Base-by-base conservation (phyloP, 164 flowering plant genomes). In the Dillenia suffruticosa region DNA sequence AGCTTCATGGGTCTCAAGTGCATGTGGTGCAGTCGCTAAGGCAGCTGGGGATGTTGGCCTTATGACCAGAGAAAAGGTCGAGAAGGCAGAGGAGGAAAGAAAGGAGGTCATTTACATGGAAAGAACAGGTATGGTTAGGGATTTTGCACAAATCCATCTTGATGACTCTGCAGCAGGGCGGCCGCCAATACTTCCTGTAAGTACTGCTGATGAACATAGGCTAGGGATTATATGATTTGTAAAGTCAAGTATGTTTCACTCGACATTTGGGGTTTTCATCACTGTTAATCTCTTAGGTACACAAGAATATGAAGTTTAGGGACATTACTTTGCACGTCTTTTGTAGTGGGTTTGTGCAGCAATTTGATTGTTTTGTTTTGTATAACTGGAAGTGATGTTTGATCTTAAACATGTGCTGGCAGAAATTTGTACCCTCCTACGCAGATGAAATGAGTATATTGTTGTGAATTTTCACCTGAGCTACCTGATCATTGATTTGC, bases 11-110 rank as follows among this genome's bases (percentile, higher is more conserved):
- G 67, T 90, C 51, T 76, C 87, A 9, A 76, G 67, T 48, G 92
- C 92, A 40, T 65, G 83, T 6, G 69, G 54, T 57, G 63, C 51
- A 66, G 89, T 85, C 24, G 76, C 87, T 2, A 87, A 79, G 73
- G 91, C 87, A 17, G 97, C 95, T 22, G 91, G 72, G 64, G 95
- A 79, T 67, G 83, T 90, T 26, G 65, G 82, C 51, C 12, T 40
- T 46, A 83, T 78, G 84, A 81, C 94, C 8, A 84, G 74, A 69
- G 94, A 83, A 68, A 88, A 90, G 70, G 79, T 84, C 14, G 85
- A 66, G n/a, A 80, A 65, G 70, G 90, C 91, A 4, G 93, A 86
- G 75, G 88, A 80, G 59, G 93, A 85, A 59, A 82, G 81, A 70
- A 79, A 66, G 72, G 85, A 79, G 61, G 68, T 26, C 8, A 47